A percentile compares a stretch with the other conserved stretches of the same genome.
Evolutionary conservation across 116 monocot species (phyloP).

Genomic region (Cymodocea nodosa): DNA sequence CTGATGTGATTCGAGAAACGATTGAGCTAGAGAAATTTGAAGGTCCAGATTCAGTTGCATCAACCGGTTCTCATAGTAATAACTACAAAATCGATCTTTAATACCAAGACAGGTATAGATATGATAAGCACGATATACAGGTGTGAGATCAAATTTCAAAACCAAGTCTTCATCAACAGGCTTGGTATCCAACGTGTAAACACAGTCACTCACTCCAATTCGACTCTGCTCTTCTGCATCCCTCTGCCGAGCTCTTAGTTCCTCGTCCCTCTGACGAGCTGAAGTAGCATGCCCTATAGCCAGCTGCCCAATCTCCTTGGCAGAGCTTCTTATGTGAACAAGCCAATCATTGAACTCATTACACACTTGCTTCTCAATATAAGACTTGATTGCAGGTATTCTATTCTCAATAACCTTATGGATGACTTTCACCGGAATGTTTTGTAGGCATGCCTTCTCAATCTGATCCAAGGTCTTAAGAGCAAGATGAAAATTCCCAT

Average conservation of each 20-base stretch:
- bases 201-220: conserved; percentile 31
- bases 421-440: conserved; percentile 37
- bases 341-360: conserved; percentile 92
- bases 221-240: conserved; percentile 64
- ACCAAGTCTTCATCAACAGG: conserved; percentile 38
- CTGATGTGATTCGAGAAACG: conserved; percentile 87
- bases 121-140: conserved; percentile 78
- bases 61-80: conserved; percentile 75
- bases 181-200: conserved; percentile 48
- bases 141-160: conserved; percentile 64
- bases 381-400: conserved; percentile 59
- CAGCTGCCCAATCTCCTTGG: conserved; percentile 68
- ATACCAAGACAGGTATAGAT: conserved; percentile 68
- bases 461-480: conserved; percentile 54
- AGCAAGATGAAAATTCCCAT: conserved; percentile 46
- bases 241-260: conserved; percentile 36
- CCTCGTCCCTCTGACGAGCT: conserved; percentile 56
- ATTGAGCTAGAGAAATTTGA: conserved; percentile 49
- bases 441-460: conserved; percentile 40
- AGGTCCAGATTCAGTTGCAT: conserved; percentile 83
- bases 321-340: conserved; percentile 44
- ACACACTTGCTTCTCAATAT: conserved; percentile 75
- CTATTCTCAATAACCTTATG: conserved; percentile 43
- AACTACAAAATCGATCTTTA: conserved; percentile 58
- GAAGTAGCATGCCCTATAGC: conserved; percentile 66